Conservation (phyloP, 1,284 basidiomycete species). For the Bjerkandera adusta region DNA sequence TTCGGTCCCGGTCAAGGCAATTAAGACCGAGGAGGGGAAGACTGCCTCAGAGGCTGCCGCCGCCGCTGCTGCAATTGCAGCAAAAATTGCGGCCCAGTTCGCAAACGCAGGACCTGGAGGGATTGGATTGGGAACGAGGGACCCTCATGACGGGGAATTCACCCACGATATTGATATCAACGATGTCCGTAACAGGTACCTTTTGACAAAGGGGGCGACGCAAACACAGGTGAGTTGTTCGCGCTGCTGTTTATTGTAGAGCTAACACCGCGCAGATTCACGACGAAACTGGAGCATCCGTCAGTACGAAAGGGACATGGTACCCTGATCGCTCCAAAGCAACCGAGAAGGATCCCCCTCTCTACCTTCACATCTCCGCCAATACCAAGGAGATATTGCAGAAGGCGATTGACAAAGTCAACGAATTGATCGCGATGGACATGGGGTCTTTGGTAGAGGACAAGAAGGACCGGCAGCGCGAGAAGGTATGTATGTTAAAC, state of each 20-base stretch:
- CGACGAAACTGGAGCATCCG: constrained; percentile 86
- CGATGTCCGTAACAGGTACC: constrained; percentile 92
- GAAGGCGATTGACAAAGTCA: constrained; percentile 78
- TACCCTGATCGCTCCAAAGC: constrained; percentile 90
- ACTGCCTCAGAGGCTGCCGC: constrained; percentile 77
- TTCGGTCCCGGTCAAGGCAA: constrained; percentile 41
- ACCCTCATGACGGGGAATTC: constrained; percentile 81
- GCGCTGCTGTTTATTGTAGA: constrained; percentile 5
- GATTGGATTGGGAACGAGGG: constrained; percentile 45
- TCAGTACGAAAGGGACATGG: constrained; percentile 92
- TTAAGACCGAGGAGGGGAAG: constrained; percentile 57
- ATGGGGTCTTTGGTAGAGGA: constrained; percentile 88
- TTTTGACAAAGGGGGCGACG: constrained; percentile 92
- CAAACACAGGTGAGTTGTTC: constrained; percentile 77
- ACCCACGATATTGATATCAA: constrained; percentile 96
- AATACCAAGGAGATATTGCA: constrained; percentile 79
- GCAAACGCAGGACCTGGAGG: constrained; percentile 43
- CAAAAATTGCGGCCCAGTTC: constrained; percentile 89
- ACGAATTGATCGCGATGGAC: constrained; percentile 84
- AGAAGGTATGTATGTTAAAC: constrained; percentile 43
- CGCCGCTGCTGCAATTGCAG: constrained; percentile 83
- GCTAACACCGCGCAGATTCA: constrained; percentile 57
- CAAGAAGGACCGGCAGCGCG: constrained; percentile 65
- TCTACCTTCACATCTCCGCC: constrained; percentile 94
- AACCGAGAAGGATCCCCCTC: constrained; percentile 88